Evolutionary conservation across 2,329 filamentous ascomycete genomes (phyloP), one percentile per base, ranked within the genome.

Genomic region (Cladorrhinum sp.): DNA sequence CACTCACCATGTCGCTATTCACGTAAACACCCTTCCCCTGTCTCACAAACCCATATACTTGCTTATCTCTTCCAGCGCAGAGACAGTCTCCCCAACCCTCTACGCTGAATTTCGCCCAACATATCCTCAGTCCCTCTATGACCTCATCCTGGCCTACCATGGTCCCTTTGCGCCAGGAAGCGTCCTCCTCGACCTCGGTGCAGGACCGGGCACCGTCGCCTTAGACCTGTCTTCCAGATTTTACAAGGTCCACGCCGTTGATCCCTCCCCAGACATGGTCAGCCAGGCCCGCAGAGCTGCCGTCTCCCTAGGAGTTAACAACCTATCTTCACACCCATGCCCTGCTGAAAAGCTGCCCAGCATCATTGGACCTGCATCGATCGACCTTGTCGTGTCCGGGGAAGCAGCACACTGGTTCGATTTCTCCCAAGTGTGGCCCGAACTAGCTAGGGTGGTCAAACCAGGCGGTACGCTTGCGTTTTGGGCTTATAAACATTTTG

Each of bases 401-500:
- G 85, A 89, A 67, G 79, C 85, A 7, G 84, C 85, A 45, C 86
- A 89, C 69, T 89, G 86, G 86, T 89, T 89, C 70, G 79, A 88
- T 69, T 84, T 83, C 67, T 45, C 63, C 7, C 76, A 74, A 41
- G 77, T 81, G 2, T 89, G 84, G 81, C 78, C 78, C 0, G 80
- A 84, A 67, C 69, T 88, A 60, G 74, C 74, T 9, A 77, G 83
- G 12, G 79, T 85, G 7, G 73, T 87, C 45, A 77, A 80, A 53
- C 70, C 72, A 1, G 82, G 82, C 13, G 85, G 85, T 16, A 84
- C 82, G 0, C 66, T 89, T n/a, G 85, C 85, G 0, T 85, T 86
- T 69, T 88, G 82, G 83, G 85, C 85, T 1, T 89, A 89, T 71
- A 85, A 84, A 67, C 86, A 89, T 71, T 85, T 83, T 67, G 76